Base-by-base conservation (phyloP, 495 filamentous ascomycete genomes). In the Melanomma pulvis-pyrius region DNA sequence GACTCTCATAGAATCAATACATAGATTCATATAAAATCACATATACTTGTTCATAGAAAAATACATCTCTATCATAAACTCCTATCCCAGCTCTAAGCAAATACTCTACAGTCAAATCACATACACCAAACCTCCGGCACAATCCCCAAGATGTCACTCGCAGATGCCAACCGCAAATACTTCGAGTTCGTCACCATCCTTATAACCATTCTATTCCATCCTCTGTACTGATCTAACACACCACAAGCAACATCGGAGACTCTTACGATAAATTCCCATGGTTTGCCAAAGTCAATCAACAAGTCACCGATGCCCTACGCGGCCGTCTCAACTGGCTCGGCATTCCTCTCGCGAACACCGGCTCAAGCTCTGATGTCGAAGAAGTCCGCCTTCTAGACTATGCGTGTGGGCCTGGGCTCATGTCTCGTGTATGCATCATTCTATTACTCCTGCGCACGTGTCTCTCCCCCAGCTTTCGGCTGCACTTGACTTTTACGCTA, bases 401-500 rank as follows among this genome's bases (percentile, higher is more conserved):
- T 75, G 90, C 90, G 49, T 91, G 88, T 63, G 90, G 90, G 2
- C 86, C 88, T 19, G 90, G 90, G 4, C 59, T 80, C 65, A 79
- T 90, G 65, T 86, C 85, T 6, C 76, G 80, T 65, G 84, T 84
- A 71, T 69, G 80, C 65, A 32, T 5, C 4, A 5, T 12, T 5
- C 30, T 34, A 34, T 34, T 34, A n/a, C n/a, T n/a, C n/a, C n/a
- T n/a, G n/a, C n/a, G n/a, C n/a, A n/a, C n/a, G n/a, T n/a, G n/a
- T n/a, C n/a, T n/a, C n/a, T n/a, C n/a, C n/a, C n/a, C n/a, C n/a
- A n/a, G n/a, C n/a, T n/a, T n/a, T n/a, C n/a, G n/a, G n/a, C n/a
- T n/a, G n/a, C n/a, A n/a, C n/a, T n/a, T n/a, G n/a, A n/a, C n/a
- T n/a, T n/a, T n/a, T n/a, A n/a, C n/a, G n/a, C n/a, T n/a, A n/a